These are phyloP conservation scores for Lecanoromycetidae sp. DNA, from an alignment of 2,329 filamentous ascomycete genomes.

Conservation along the genomic window DNA sequence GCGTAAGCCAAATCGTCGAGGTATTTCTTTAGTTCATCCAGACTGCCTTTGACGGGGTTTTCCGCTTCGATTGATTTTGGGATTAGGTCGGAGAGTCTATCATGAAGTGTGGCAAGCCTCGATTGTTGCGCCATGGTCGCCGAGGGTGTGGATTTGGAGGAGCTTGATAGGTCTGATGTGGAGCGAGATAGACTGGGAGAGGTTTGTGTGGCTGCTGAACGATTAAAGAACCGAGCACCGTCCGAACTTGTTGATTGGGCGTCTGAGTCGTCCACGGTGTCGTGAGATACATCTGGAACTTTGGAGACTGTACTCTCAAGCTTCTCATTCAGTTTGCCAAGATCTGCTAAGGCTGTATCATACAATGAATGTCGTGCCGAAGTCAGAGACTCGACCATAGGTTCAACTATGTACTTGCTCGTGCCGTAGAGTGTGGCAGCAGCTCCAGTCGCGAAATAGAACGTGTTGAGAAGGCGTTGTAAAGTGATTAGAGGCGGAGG, in stretches of 20 bases:
- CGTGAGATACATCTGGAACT: slow-evolving; percentile 32
- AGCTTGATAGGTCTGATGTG: slow-evolving; percentile 19
- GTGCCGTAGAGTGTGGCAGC: slow-evolving; percentile 46
- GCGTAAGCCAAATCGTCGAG: slow-evolving; percentile 37
- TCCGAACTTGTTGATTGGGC: slow-evolving; percentile 42
- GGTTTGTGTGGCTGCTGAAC: slow-evolving; percentile 52
- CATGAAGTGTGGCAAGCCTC: slow-evolving; percentile 19
- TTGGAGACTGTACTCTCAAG: slow-evolving; percentile 40
- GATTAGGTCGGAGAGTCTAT: slow-evolving; percentile 28
- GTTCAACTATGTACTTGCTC: slow-evolving; percentile 46
- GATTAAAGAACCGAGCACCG: slow-evolving; percentile 51
- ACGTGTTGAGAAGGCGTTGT: slow-evolving; percentile 42
- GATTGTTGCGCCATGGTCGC: neutral
- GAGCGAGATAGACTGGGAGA: slow-evolving; percentile 35
- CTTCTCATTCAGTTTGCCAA: slow-evolving; percentile 45
- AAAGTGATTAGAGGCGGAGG: slow-evolving; percentile 50
- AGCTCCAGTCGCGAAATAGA: slow-evolving; percentile 45
- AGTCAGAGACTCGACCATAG: slow-evolving; percentile 44
- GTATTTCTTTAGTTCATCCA: slow-evolving; percentile 40
- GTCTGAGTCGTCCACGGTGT: slow-evolving; percentile 32
- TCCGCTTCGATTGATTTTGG: neutral
- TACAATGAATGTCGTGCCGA: slow-evolving; percentile 47
- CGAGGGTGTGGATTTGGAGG: neutral
- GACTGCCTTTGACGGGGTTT: slow-evolving; percentile 23
- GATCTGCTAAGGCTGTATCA: slow-evolving; percentile 37